These are phyloP conservation scores for Batkoa obscura DNA, from an alignment of 371 early-diverging fungal genomes.

Conservation along the genomic window DNA sequence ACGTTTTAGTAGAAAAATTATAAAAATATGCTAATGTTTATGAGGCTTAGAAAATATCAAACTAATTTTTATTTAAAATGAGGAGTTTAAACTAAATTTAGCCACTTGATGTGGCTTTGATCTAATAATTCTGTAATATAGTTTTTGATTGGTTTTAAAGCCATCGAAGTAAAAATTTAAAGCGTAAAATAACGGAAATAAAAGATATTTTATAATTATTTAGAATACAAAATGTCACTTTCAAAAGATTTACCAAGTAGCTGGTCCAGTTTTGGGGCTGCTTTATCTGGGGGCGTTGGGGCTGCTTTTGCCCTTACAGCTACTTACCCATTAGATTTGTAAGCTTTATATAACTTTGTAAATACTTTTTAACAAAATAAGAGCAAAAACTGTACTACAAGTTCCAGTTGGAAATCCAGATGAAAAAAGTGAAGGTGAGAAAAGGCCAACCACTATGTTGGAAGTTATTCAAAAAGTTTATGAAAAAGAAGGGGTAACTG, in stretches of 20 bases:
- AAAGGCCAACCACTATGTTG: conserved; percentile 38
- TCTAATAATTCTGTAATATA: too few relatives aligned
- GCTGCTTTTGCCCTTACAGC: conserved; percentile 75
- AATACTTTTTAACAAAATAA: background rate
- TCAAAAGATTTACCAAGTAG: background rate
- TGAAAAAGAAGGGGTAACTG: conserved; percentile 59
- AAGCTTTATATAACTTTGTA: conserved; percentile 16
- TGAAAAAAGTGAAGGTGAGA: conserved; percentile 75
- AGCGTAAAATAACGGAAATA: too few relatives aligned
- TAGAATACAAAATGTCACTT: background rate
- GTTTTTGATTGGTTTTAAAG: too few relatives aligned
- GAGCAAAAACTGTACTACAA: conserved; percentile 1
- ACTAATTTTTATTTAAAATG: too few relatives aligned
- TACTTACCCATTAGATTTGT: conserved; percentile 92
- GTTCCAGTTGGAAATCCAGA: background rate
- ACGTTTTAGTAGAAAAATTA: too few relatives aligned
- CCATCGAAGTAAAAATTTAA: too few relatives aligned
- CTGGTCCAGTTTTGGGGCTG: conserved; percentile 56
- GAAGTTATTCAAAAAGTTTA: conserved; percentile 68
- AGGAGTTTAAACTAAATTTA: too few relatives aligned
- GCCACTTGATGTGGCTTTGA: too few relatives aligned
- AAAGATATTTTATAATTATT: too few relatives aligned
- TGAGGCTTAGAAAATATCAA: too few relatives aligned
- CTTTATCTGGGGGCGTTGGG: conserved; percentile 78
- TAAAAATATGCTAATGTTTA: too few relatives aligned